Base-by-base conservation (phyloP, 495 filamentous ascomycete species). In the Hyphodiscus hymeniophilus region DNA sequence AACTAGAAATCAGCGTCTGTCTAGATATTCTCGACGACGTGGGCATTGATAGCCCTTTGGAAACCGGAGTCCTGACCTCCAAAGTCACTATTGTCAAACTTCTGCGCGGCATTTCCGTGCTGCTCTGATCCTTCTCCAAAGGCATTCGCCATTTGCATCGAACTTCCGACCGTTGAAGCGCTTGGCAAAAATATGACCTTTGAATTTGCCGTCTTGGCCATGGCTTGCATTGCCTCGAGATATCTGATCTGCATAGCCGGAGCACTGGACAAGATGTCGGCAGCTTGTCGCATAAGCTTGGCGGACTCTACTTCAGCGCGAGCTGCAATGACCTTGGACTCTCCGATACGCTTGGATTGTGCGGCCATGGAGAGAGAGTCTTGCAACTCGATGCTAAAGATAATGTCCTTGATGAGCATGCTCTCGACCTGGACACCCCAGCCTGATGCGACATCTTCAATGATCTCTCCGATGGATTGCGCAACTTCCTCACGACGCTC, bases 341-440 rank as follows among this genome's bases (percentile, higher is more conserved):
- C 92, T 67, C 94, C 92, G 54, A 96, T 95, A 44, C 92, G 82
- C 82, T 97, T 97, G 70, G 79, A 84, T 74, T 98, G 89, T n/a
- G 92, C 92, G n/a, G 92, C 92, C 92, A 99, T 99, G 62, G 86
- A 92, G 47, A 99, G 77, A n/a, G 86, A 92, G 50, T 96, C 92
- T 66, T 99, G 92, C 24, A 99, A 79, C 50, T 97, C 92, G 60
- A 83, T 77, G 74, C 79, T 85, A 81, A 99, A 99, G 63, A 96
- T 87, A 63, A 99, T 94, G 66, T 99, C 92, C 68, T 99, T 99
- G 76, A 99, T 88, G 48, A 99, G 79, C 94, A 99, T 99, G 59
- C 81, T 87, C 74, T 97, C 94, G 48, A 99, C 92, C 60, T 86
- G 77, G 17, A 94, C 89, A 66, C 92, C 92, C 92, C 92, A 99